Evolutionary conservation across 202 grass and related monocot genomes (phyloP).

Genomic region (Bolboschoenoplectus hybrid): DNA sequence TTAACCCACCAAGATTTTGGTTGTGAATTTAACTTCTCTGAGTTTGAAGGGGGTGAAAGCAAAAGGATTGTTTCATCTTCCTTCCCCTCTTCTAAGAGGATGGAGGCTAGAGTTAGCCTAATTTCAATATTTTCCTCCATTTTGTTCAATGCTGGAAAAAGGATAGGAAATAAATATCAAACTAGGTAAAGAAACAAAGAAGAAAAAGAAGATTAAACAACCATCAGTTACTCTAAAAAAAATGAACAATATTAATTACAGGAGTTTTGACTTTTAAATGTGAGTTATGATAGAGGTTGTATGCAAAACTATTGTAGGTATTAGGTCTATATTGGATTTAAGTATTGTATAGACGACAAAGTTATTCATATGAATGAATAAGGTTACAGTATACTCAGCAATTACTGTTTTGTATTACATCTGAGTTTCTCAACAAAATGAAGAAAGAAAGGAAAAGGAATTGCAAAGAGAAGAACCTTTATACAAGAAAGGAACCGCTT

Average conservation of each 20-base stretch:
- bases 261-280: conserved; percentile 10
- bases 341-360: not conserved
- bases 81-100: conserved; percentile 70
- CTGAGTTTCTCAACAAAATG: conserved; percentile 19
- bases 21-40: conserved; percentile 40
- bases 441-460: not conserved
- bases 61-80: conserved; percentile 61
- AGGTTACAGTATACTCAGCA: not conserved
- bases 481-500: conserved; percentile 78
- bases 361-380: conserved; percentile 15
- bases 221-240: not conserved
- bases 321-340: conserved; percentile 7
- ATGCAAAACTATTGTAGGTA: not conserved
- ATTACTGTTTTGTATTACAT: not conserved
- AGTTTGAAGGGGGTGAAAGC: conserved; percentile 68
- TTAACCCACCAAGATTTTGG: conserved; percentile 80
- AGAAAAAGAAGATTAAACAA: conserved; percentile 25
- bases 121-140: conserved; percentile 69
- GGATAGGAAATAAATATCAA: conserved; percentile 20
- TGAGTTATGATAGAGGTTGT: not conserved
- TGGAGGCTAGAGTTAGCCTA: conserved; percentile 61
- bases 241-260: not conserved
- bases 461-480: conserved; percentile 59
- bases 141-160: conserved; percentile 61
- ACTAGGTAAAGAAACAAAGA: conserved; percentile 37